These are phyloP conservation scores for Fomitopsis palustris DNA, from an alignment of 1,284 basidiomycete genomes.

Conservation along the genomic window DNA sequence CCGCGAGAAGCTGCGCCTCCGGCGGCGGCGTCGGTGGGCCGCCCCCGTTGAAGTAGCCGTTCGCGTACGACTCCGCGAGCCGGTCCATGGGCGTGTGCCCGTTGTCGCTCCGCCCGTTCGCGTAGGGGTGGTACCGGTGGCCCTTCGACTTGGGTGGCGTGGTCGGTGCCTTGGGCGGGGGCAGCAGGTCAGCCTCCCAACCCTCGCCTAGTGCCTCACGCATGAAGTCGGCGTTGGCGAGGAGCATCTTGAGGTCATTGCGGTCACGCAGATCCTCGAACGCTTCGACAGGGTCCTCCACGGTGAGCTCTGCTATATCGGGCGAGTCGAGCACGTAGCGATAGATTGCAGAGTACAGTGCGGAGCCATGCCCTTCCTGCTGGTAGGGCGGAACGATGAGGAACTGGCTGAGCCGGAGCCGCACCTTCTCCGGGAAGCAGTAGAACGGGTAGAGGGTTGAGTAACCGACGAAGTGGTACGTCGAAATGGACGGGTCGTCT, in stretches of 20 bases:
- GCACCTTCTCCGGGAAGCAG: slow-evolving; percentile 85
- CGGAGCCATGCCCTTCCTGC: slow-evolving; percentile 85
- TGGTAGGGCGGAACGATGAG: slow-evolving; percentile 92
- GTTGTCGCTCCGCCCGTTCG: neutral
- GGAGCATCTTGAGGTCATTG: slow-evolving; percentile 85
- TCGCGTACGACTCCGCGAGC: neutral
- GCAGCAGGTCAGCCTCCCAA: neutral
- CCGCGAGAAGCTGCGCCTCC: neutral
- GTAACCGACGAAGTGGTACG: slow-evolving; percentile 92
- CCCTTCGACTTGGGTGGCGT: neutral
- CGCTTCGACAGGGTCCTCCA: slow-evolving; percentile 96
- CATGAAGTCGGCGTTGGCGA: slow-evolving; percentile 62
- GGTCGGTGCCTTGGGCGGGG: neutral
- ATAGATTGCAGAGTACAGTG: slow-evolving; percentile 87
- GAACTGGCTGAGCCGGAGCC: slow-evolving; percentile 85
- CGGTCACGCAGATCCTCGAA: slow-evolving; percentile 94
- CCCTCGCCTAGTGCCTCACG: slow-evolving; percentile 54
- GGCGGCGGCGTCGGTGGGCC: slow-evolving; percentile 26
- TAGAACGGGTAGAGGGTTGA: slow-evolving; percentile 92
- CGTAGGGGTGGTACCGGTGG: neutral
- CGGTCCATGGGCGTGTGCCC: neutral
- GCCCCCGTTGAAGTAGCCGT: slow-evolving; percentile 14
- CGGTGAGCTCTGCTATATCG: slow-evolving; percentile 84
- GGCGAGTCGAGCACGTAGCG: slow-evolving; percentile 66
- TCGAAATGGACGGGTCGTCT: slow-evolving; percentile 41